Evolutionary conservation across 1,284 basidiomycete species (phyloP).

Genomic region (Malassezia furfur): DNA sequence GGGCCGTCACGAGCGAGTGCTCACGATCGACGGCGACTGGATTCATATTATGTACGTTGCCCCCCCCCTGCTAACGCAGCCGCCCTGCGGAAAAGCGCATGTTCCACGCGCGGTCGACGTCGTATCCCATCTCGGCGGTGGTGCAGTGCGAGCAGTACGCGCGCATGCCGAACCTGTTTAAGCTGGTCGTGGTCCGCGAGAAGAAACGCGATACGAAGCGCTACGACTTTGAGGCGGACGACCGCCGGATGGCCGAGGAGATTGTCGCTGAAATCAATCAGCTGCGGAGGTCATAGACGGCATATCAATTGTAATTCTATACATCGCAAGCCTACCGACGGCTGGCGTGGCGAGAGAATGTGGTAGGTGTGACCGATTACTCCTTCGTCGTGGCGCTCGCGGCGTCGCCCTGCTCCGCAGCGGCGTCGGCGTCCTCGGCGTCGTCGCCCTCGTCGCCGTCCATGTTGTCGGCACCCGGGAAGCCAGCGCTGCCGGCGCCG

Average conservation of each 20-base stretch:
- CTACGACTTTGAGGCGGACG: slow-evolving; percentile 96
- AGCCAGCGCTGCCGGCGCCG: slow-evolving; percentile 36
- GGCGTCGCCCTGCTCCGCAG: background rate
- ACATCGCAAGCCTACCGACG: background rate
- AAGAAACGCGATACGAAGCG: slow-evolving; percentile 63
- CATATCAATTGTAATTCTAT: background rate
- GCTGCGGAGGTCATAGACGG: background rate
- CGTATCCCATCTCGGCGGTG: slow-evolving; percentile 83
- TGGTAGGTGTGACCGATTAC: no score
- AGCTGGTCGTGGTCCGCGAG: slow-evolving; percentile 65
- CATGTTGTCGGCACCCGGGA: slow-evolving; percentile 49
- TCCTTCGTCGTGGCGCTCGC: no score
- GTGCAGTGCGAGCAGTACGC: slow-evolving; percentile 71
- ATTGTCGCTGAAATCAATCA: slow-evolving; percentile 35
- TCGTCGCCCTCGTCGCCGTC: slow-evolving; percentile 50
- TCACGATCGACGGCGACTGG: slow-evolving; percentile 91
- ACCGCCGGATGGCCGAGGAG: slow-evolving; percentile 59
- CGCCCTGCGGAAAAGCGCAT: slow-evolving; percentile 28
- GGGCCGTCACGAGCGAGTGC: slow-evolving; percentile 74
- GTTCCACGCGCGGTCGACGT: slow-evolving; percentile 56
- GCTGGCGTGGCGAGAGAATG: no score
- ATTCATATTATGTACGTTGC: slow-evolving; percentile 63
- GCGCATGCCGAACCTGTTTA: slow-evolving; percentile 73
- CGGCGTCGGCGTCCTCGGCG: background rate
- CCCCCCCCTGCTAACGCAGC: background rate